Evolutionary conservation across 148 eudicot genomes (phyloP).

Genomic region (Arctostaphylos glauca): DNA sequence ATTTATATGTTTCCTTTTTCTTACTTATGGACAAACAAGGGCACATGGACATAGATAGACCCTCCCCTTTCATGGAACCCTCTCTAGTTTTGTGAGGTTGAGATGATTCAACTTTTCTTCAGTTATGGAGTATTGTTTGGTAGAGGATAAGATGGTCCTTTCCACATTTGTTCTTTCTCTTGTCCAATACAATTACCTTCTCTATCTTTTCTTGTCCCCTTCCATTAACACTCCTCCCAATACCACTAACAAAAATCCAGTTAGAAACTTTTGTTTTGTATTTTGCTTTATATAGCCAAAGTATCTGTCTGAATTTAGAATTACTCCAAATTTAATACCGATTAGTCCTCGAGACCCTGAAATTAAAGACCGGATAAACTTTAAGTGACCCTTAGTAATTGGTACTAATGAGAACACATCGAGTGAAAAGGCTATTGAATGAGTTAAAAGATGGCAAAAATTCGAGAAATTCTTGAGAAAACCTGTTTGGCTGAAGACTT

Average conservation of each 20-base stretch:
- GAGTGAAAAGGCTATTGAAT: too few species aligned
- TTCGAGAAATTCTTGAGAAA: too few species aligned
- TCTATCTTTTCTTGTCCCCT: constrained; percentile 42
- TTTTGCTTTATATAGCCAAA: too few species aligned
- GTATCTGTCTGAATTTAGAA: too few species aligned
- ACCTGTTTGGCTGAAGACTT: too few species aligned
- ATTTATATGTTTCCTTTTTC: constrained; percentile 24
- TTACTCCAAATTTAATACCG: too few species aligned
- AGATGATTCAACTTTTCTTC: neutral
- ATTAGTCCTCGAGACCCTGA: too few species aligned
- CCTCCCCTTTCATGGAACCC: constrained; percentile 12
- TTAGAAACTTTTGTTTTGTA: too few species aligned
- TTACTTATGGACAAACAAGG: constrained; percentile 35
- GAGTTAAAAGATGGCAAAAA: too few species aligned
- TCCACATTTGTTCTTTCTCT: constrained; percentile 28
- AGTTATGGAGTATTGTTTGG: neutral
- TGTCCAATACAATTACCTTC: constrained; percentile 37
- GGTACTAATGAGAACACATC: too few species aligned
- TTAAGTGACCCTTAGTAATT: too few species aligned
- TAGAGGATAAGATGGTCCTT: constrained; percentile 35
- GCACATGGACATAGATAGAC: constrained; percentile 15
- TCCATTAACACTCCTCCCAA: constrained; percentile 28
- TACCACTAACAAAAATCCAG: neutral
- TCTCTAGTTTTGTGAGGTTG: neutral
- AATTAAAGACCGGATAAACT: too few species aligned